Evolutionary conservation across 441 rosid species (phyloP).

Genomic region (Eruca vesicaria): DNA sequence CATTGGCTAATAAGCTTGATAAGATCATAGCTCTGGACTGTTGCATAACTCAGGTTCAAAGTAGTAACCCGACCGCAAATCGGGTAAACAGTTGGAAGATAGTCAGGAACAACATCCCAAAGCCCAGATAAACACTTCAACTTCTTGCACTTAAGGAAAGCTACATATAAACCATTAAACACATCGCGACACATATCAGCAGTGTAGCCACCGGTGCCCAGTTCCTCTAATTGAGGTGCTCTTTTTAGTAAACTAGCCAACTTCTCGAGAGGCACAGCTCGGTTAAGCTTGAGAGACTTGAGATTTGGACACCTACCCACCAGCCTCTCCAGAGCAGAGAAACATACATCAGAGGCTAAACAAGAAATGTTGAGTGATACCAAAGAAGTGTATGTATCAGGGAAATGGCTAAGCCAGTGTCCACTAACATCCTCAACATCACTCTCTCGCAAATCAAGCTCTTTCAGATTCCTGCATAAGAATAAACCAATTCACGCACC

Average conservation of each 20-base stretch:
- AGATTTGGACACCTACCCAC: constrained; percentile 67
- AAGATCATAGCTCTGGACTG: constrained; percentile 64
- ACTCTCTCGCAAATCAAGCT: constrained; percentile 83
- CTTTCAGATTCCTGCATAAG: constrained; percentile 63
- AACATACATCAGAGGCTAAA: constrained; percentile 63
- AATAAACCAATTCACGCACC: neutral
- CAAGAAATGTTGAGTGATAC: constrained; percentile 80
- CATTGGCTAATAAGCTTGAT: constrained; percentile 69
- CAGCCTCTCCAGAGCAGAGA: constrained; percentile 75
- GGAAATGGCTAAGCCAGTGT: constrained; percentile 85
- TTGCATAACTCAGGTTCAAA: constrained; percentile 78
- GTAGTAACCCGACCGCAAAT: constrained; percentile 62
- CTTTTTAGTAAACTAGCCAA: constrained; percentile 55
- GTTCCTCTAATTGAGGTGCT: constrained; percentile 81
- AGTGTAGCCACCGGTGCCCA: constrained; percentile 65
- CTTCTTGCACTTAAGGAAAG: constrained; percentile 64
- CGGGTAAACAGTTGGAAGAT: constrained; percentile 73
- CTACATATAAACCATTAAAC: constrained; percentile 48
- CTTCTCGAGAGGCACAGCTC: constrained; percentile 68
- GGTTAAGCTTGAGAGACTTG: constrained; percentile 72
- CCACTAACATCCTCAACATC: constrained; percentile 86
- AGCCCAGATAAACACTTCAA: constrained; percentile 76
- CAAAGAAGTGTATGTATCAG: constrained; percentile 70
- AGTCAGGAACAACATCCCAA: constrained; percentile 82
- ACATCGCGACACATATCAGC: constrained; percentile 61